Conservation (phyloP, 371 early-diverging fungal genomes). For the Smittium mucronatum region DNA sequence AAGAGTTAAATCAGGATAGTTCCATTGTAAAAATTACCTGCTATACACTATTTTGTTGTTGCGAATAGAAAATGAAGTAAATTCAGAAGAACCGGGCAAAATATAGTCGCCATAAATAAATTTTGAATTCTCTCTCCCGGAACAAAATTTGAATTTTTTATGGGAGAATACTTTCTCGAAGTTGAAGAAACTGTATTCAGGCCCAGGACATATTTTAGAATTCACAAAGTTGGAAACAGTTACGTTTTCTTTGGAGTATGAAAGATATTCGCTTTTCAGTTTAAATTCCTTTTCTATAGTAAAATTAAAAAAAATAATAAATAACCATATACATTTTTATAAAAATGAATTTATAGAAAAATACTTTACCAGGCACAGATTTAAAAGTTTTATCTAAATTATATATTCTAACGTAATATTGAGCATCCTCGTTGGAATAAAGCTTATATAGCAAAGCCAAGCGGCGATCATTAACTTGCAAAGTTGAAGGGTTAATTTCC, state of each 20-base stretch:
- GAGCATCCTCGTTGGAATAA: conserved; percentile 18
- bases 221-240: too few relatives aligned
- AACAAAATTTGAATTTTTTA: conserved; percentile 17
- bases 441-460: conserved; percentile 25
- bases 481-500: conserved; percentile 16
- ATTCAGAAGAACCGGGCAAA: conserved; percentile 22
- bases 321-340: too few relatives aligned
- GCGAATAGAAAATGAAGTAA: conserved; percentile 28
- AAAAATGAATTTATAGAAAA: too few relatives aligned
- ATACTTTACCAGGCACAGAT: neutral
- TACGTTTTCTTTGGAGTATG: too few relatives aligned
- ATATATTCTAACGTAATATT: conserved; percentile 24
- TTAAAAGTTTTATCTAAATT: conserved; percentile 15
- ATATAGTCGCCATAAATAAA: conserved; percentile 17
- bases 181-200: conserved; percentile 13
- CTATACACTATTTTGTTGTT: conserved; percentile 26
- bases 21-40: too few relatives aligned
- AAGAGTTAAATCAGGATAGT: too few relatives aligned
- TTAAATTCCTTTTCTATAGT: too few relatives aligned
- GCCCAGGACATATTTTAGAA: too few relatives aligned
- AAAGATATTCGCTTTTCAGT: too few relatives aligned
- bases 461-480: conserved; percentile 17
- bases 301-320: too few relatives aligned
- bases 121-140: conserved; percentile 18
- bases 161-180: conserved; percentile 21